These are phyloP conservation scores for Boletus edulis DNA, from an alignment of 768 basidiomycete genomes.

Conservation along the genomic window DNA sequence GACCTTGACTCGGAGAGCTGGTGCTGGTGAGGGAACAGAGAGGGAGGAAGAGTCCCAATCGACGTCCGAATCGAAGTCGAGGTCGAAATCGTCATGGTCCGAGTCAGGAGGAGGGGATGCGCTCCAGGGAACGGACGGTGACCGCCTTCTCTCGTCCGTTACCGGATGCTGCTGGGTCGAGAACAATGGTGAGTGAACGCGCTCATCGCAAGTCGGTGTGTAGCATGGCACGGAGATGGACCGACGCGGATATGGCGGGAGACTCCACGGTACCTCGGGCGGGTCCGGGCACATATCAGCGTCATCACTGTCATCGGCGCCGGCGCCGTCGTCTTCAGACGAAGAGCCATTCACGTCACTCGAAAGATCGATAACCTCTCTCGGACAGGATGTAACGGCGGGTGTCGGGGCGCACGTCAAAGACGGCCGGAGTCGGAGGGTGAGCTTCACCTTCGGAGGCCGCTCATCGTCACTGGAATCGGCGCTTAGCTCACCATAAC, in stretches of 20 bases:
- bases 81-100: slow-evolving; percentile 43
- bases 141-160: slow-evolving; percentile 41
- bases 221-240: slow-evolving; percentile 58
- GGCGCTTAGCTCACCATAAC: slow-evolving; percentile 21
- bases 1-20: slow-evolving; percentile 19
- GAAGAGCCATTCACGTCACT: slow-evolving; percentile 34
- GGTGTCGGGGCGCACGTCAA: slow-evolving; percentile 23
- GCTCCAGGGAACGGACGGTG: slow-evolving; percentile 56
- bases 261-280: slow-evolving; percentile 44
- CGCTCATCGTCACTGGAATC: slow-evolving; percentile 35
- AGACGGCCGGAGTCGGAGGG: slow-evolving; percentile 54
- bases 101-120: slow-evolving; percentile 74
- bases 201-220: slow-evolving; percentile 43
- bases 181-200: slow-evolving; percentile 30
- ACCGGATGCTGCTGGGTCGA: slow-evolving; percentile 20
- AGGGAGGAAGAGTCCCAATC: slow-evolving; percentile 55
- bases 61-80: slow-evolving; percentile 55
- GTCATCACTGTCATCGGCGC: slow-evolving; percentile 21
- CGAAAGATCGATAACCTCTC: slow-evolving; percentile 41
- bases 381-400: slow-evolving; percentile 11
- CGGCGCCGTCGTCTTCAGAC: slow-evolving; percentile 37
- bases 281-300: slow-evolving; percentile 16
- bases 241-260: slow-evolving; percentile 56
- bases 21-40: slow-evolving; percentile 21
- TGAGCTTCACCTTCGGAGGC: slow-evolving; percentile 67